Percentiles rank a stretch among this genome's conserved stretches.
These are phyloP conservation scores for Penicillium thymicola DNA, from an alignment of 2,329 filamentous ascomycete species.

Conservation along the genomic window DNA sequence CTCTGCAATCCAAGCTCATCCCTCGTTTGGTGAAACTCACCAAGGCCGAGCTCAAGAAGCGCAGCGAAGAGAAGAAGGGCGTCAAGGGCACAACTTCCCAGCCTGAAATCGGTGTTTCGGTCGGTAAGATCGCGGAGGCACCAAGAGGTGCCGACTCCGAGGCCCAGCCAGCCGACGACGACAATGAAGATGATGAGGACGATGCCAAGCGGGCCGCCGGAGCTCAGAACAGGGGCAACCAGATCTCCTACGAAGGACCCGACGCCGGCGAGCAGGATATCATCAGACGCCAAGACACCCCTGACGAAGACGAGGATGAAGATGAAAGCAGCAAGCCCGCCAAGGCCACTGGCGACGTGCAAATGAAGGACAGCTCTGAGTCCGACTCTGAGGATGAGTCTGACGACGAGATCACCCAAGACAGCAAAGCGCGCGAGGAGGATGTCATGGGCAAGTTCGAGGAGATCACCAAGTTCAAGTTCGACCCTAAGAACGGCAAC, in stretches of 20 bases:
- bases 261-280: conserved; percentile 87
- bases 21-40: conserved; percentile 67
- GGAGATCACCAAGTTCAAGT: conserved; percentile 73
- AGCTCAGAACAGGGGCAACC: conserved; percentile 69
- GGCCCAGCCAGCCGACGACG: conserved; percentile 63
- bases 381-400: conserved; percentile 41
- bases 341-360: conserved; percentile 34
- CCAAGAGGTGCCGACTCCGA: conserved; percentile 48
- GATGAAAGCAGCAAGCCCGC: conserved; percentile 43
- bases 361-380: conserved; percentile 31
- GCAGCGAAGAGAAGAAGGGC: conserved; percentile 57
- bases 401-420: conserved; percentile 39
- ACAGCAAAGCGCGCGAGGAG: conserved; percentile 55
- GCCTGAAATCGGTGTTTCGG: conserved; percentile 68
- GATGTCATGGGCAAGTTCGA: conserved; percentile 62
- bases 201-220: conserved; percentile 62
- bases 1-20: conserved; percentile 78
- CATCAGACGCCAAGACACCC: conserved; percentile 61
- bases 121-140: conserved; percentile 55
- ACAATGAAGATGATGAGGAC: conserved; percentile 75
- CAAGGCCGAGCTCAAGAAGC: conserved; percentile 75
- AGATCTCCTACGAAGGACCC: conserved; percentile 84
- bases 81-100: conserved; percentile 63
- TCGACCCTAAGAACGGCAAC: conserved; percentile 69
- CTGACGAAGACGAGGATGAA: conserved; percentile 53